Conservation (phyloP, 2,329 filamentous ascomycete genomes). For the Lecanosticta acicola region DNA sequence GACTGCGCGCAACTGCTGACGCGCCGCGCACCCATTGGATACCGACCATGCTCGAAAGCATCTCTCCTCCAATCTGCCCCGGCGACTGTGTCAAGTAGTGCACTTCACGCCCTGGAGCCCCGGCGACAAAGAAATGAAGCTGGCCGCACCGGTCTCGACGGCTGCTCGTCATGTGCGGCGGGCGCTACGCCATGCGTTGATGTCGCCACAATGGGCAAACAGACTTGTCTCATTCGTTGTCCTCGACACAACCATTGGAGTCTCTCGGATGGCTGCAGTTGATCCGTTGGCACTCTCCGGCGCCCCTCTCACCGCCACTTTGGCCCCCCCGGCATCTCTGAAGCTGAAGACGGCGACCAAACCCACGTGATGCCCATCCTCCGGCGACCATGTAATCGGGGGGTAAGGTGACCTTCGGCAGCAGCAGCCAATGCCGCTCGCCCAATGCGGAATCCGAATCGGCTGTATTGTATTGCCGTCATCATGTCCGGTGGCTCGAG, state of each 20-base stretch:
- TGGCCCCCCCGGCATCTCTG: conserved; percentile 16
- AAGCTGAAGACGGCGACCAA: not conserved
- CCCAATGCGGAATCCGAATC: not conserved
- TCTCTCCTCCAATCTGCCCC: conserved; percentile 5
- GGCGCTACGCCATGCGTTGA: conserved; percentile 18
- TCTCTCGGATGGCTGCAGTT: conserved; percentile 25
- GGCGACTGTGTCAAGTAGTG: conserved; percentile 5
- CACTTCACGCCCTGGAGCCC: not conserved
- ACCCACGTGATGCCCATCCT: not conserved
- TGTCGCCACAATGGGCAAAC: conserved; percentile 14
- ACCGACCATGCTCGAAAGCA: conserved; percentile 4
- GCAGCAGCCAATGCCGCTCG: not conserved
- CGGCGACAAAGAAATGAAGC: conserved; percentile 4
- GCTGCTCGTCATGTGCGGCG: conserved; percentile 13
- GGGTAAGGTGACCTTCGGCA: not conserved
- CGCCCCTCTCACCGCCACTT: conserved; percentile 28
- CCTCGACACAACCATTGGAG: conserved; percentile 26
- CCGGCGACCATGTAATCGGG: not conserved
- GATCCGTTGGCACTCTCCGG: conserved; percentile 23
- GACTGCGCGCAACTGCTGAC: conserved; percentile 1
- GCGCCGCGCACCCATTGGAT: conserved; percentile 9
- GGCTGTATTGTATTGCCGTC: conserved; percentile 2
- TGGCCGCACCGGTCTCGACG: not conserved
- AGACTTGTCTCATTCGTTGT: conserved; percentile 25
- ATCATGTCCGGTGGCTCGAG: conserved; percentile 2